Evolutionary conservation across 2,329 filamentous ascomycete genomes (phyloP).

Genomic region (Rhynchosporium agropyri): DNA sequence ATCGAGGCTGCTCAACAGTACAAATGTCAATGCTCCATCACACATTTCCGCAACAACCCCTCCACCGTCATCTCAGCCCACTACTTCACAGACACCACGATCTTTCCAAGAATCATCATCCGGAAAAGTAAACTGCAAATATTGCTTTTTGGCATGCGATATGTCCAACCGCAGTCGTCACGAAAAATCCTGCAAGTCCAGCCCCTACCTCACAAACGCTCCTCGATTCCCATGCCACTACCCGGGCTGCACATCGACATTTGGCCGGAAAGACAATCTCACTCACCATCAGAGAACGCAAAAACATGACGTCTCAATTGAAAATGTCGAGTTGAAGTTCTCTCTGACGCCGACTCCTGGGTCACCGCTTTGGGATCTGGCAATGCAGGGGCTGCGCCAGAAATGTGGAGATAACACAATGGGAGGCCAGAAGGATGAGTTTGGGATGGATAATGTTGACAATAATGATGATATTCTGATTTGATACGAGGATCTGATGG

Average conservation of each 20-base stretch:
- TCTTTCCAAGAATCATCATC: background rate
- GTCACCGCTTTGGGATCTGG: background rate
- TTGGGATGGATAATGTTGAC: background rate
- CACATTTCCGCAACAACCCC: background rate
- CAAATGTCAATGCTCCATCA: background rate
- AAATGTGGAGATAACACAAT: background rate
- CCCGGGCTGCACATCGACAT: background rate
- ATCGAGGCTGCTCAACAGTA: background rate
- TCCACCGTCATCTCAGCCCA: background rate
- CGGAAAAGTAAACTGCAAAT: background rate
- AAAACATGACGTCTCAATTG: background rate
- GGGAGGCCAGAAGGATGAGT: background rate
- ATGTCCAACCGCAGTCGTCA: conserved; percentile 5
- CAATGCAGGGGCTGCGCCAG: background rate
- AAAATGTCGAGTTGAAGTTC: conserved; percentile 1
- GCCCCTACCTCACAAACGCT: too few relatives aligned
- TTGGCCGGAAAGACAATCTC: conserved; percentile 2
- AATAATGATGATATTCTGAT: background rate
- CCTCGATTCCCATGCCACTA: background rate
- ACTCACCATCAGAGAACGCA: background rate
- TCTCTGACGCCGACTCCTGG: background rate
- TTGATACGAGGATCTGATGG: background rate
- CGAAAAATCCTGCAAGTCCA: background rate
- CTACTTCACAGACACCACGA: background rate
- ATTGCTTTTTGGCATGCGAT: background rate